These are phyloP conservation scores for Scorias spongiosa DNA, from an alignment of 2,329 filamentous ascomycete genomes.

Conservation along the genomic window DNA sequence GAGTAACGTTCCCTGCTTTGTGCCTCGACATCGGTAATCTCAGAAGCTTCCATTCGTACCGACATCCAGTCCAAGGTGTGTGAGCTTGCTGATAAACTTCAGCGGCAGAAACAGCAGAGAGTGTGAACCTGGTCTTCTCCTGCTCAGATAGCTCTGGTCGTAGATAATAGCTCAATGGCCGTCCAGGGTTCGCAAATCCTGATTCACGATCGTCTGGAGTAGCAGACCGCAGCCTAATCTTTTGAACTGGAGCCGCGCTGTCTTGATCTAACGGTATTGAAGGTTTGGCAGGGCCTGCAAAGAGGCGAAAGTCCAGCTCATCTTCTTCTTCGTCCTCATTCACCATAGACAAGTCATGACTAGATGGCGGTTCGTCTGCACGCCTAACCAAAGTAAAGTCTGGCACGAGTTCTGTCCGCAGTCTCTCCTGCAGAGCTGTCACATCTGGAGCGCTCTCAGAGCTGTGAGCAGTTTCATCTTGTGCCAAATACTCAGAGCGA, in stretches of 20 bases:
- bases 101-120: constrained; percentile 9
- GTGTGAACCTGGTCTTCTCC: constrained; percentile 2
- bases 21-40: too few species aligned
- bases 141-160: constrained; percentile 2
- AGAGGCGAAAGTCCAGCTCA: constrained; percentile 15
- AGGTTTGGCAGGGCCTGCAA: constrained; percentile 7
- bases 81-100: constrained; percentile 8
- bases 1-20: too few species aligned
- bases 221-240: constrained; percentile 12
- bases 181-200: constrained; percentile 6
- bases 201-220: constrained; percentile 6
- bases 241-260: constrained; percentile 2
- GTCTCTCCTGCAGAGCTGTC: background rate
- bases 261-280: constrained; percentile 1
- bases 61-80: constrained; percentile 8
- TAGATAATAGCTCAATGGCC: constrained; percentile 10
- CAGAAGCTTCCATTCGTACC: constrained; percentile 14
- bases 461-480: background rate
- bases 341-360: too few species aligned
- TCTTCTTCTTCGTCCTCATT: constrained; percentile 7
- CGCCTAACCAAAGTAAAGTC: too few species aligned
- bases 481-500: background rate
- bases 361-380: too few species aligned
- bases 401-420: background rate
- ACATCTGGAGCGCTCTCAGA: background rate